These are phyloP conservation scores for Hypoxylon sp. DNA, from an alignment of 2,329 filamentous ascomycete genomes.

Conservation along the genomic window DNA sequence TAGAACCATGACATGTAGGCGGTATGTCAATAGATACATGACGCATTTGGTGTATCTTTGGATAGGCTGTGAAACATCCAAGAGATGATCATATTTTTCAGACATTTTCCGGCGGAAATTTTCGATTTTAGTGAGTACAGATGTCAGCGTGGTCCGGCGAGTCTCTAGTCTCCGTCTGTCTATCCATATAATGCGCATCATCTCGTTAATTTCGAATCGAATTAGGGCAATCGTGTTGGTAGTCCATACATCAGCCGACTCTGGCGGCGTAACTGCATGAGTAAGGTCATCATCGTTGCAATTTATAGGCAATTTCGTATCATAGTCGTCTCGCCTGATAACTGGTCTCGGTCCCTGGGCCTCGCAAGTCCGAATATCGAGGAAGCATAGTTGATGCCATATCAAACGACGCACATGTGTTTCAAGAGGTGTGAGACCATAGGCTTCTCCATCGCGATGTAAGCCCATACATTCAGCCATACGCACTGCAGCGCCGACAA, in stretches of 20 bases:
- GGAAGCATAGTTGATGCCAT: constrained; percentile 84
- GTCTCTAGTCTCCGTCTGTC: constrained; percentile 76
- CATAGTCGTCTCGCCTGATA: constrained; percentile 81
- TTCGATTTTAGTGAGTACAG: constrained; percentile 77
- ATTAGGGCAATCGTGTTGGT: constrained; percentile 77
- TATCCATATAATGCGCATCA: constrained; percentile 78
- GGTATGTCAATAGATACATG: constrained; percentile 74
- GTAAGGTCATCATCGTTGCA: constrained; percentile 76
- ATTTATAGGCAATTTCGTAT: constrained; percentile 80
- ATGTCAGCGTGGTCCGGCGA: constrained; percentile 72
- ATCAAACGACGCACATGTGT: constrained; percentile 79
- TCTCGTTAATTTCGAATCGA: constrained; percentile 80
- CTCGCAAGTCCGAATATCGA: constrained; percentile 82
- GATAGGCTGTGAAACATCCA: constrained; percentile 71
- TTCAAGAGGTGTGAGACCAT: constrained; percentile 76
- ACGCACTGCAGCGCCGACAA: constrained; percentile 79
- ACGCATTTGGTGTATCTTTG: constrained; percentile 75
- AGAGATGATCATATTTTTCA: constrained; percentile 74
- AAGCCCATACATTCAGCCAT: constrained; percentile 84
- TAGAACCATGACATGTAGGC: constrained; percentile 76
- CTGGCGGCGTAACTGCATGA: constrained; percentile 57
- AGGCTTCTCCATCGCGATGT: constrained; percentile 78
- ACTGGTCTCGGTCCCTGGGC: constrained; percentile 79
- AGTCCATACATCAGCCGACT: constrained; percentile 72
- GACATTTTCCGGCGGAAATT: constrained; percentile 75